phyloP scores from a whole-genome alignment of 306 rosid genomes.

The Casuarina cunninghamiana region DNA sequence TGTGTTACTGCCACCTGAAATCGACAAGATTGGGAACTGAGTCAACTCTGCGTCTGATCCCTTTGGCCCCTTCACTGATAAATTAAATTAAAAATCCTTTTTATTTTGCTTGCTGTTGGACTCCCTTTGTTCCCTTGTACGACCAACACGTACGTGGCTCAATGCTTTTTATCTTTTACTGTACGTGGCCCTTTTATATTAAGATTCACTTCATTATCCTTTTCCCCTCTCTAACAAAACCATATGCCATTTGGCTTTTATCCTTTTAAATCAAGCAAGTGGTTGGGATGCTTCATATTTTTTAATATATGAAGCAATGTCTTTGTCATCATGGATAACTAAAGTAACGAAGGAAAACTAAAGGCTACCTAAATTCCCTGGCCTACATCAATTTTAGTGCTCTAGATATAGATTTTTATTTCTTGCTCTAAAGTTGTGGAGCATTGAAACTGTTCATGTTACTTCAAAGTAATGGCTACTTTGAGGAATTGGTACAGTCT shows the following conservation, averaged over 20 bases:
- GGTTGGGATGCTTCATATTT: background rate
- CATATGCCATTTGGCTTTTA: background rate
- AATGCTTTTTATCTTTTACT: background rate
- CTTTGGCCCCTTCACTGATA: conserved; percentile 13
- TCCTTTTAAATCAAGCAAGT: conserved; percentile 5
- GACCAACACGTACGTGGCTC: conserved; percentile 25
- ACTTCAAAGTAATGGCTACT: too few relatives aligned
- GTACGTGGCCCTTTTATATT: background rate
- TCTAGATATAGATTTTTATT: background rate
- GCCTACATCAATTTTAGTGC: background rate
- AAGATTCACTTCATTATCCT: background rate
- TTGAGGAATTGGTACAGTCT: background rate
- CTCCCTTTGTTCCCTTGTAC: conserved; percentile 4
- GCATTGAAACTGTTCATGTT: too few relatives aligned
- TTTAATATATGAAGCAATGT: background rate
- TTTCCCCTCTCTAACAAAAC: background rate
- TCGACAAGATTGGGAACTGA: background rate
- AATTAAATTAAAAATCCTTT: background rate
- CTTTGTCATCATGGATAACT: background rate
- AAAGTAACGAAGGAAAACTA: background rate
- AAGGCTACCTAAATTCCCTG: background rate
- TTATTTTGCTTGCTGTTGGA: background rate
- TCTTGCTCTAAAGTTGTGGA: too few relatives aligned
- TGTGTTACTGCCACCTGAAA: too few relatives aligned
- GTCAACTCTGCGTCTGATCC: background rate